phyloP scores from a whole-genome alignment of 2,329 filamentous ascomycete species.

The Elsinoe necatrix region DNA sequence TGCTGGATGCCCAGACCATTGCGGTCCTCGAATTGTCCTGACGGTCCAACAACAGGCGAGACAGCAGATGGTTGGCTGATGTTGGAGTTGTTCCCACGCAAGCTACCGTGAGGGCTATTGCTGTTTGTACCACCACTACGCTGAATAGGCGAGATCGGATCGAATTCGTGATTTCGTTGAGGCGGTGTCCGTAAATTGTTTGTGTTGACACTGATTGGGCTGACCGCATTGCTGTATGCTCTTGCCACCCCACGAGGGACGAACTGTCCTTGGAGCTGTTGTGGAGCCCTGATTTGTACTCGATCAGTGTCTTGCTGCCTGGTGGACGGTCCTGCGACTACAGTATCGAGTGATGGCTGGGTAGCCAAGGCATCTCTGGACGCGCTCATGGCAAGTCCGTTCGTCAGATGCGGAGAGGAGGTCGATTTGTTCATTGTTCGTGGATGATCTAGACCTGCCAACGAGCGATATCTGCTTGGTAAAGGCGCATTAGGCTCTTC shows the following conservation, averaged over 20 bases:
- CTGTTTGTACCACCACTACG: conserved; percentile 1
- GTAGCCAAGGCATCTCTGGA: background rate
- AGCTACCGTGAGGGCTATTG: conserved; percentile 6
- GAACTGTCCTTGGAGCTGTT: conserved; percentile 3
- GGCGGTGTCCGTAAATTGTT: conserved; percentile 21
- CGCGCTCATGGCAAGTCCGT: background rate
- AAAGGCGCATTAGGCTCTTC: conserved; percentile 44
- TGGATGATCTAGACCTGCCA: conserved; percentile 31
- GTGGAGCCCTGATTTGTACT: conserved; percentile 4
- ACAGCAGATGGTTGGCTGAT: conserved; percentile 8
- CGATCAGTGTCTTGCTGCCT: conserved; percentile 9
- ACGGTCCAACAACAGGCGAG: conserved; percentile 13
- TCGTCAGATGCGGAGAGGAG: background rate
- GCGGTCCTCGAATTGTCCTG: background rate
- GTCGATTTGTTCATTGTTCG: conserved; percentile 1
- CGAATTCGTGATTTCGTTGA: conserved; percentile 24
- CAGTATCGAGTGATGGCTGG: conserved; percentile 8
- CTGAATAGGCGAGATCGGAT: conserved; percentile 17
- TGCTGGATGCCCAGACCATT: background rate
- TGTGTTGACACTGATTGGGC: conserved; percentile 15
- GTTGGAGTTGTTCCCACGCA: conserved; percentile 18
- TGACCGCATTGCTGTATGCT: conserved; percentile 27
- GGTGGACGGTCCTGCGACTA: conserved; percentile 16
- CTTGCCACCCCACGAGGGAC: conserved; percentile 26
- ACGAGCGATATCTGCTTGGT: conserved; percentile 29